These are phyloP conservation scores for Colletotrichum aenigma DNA, from an alignment of 2,329 filamentous ascomycete genomes.

Conservation along the genomic window DNA sequence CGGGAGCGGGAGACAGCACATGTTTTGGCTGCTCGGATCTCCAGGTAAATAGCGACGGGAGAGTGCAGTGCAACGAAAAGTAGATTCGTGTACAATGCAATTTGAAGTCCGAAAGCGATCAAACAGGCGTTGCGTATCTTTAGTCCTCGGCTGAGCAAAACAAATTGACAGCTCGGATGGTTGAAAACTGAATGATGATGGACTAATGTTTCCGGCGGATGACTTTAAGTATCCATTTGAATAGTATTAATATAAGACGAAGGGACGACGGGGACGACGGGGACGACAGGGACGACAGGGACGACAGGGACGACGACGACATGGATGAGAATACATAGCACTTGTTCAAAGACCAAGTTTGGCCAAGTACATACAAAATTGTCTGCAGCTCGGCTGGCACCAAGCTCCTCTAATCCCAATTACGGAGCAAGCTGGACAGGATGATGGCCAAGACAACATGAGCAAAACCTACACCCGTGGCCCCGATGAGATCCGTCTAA, in stretches of 20 bases:
- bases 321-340: no score
- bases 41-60: not conserved
- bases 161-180: no score
- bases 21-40: not conserved
- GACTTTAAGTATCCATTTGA: fast-evolving
- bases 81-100: fast-evolving
- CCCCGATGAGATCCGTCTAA: not conserved
- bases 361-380: no score
- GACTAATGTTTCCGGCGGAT: no score
- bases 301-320: no score
- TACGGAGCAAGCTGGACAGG: not conserved
- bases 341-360: no score
- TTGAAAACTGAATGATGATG: no score
- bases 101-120: not conserved
- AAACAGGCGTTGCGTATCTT: not conserved
- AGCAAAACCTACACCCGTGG: not conserved
- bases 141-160: fast-evolving
- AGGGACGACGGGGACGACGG: no score
- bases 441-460: not conserved
- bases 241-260: no score
- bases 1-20: not conserved
- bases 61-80: not conserved
- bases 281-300: no score
- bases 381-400: not conserved
- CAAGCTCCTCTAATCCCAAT: not conserved